Evolutionary conservation across 768 basidiomycete genomes (phyloP), one percentile per base, ranked within the genome.

Genomic region (Macrolepiota dolichaula): DNA sequence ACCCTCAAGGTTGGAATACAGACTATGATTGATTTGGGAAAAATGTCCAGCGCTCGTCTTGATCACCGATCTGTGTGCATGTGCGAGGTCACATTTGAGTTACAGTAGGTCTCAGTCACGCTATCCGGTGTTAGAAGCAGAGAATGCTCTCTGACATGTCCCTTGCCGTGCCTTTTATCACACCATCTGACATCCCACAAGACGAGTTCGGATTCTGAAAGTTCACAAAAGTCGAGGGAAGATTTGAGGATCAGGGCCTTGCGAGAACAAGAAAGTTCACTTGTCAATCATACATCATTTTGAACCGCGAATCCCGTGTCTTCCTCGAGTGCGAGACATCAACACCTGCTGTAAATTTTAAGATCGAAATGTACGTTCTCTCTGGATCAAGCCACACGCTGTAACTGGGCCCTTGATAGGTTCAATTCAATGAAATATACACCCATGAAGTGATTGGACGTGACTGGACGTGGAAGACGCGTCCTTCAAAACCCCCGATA

Each of bases 391-490:
- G 19, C 40, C 1, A 17, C 40, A 27, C 47, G 57, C n/a, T 57
- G 17, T 22, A 32, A 22, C 35, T 29, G 55, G 46, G 27, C 35
- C 22, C 49, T 37, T 50, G 47, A 58, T 50, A 24, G 19, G 15
- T 51, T 29, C 12, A 22, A 47, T n/a, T 47, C 17, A 19, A 37
- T 22, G 12, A n/a, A 29, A 37, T 24, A 6, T 10, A 17, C 29
- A 4, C 44, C 29, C 44, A 25, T 47, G 19, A 12, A 35, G n/a
- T 49, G 55, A 11, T 19, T 9, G 32, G 22, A 46, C 9, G 13
- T 32, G 29, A 37, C 15, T 13, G 22, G 47, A 27, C 57, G 38
- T 50, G 25, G 57, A 58, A 58, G 57, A 40, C 57, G 37, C 57
- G 49, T 51, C 32, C 2, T 58, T 38, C 46, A 57, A 15, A n/a